Evolutionary conservation across 805 yeast genomes (phyloP).

Genomic region (Candida xiaguanensis): DNA sequence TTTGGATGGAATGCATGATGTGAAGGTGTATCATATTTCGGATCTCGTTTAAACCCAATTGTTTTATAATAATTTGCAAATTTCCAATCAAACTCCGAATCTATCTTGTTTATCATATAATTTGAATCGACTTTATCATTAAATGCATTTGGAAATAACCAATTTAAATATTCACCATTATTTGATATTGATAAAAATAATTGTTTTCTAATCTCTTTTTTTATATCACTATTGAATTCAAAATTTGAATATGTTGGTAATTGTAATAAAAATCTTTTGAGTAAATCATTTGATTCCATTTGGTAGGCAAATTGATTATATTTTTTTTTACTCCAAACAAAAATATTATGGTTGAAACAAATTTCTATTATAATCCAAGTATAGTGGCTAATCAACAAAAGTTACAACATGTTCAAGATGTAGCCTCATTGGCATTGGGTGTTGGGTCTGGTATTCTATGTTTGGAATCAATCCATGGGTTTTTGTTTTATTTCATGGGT

Average conservation of each 20-base stretch:
- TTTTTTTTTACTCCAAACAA: no score
- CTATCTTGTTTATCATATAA: constrained; percentile 15
- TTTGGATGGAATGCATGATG: constrained; percentile 50
- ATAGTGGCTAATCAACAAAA: constrained; percentile 28
- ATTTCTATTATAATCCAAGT: constrained; percentile 22
- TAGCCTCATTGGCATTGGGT: constrained; percentile 35
- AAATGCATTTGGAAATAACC: constrained; percentile 33
- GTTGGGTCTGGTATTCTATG: constrained; percentile 39
- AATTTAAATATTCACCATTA: constrained; percentile 28
- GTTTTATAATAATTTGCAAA: constrained; percentile 25
- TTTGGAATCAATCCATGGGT: constrained; percentile 33
- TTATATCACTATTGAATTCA: constrained; percentile 20
- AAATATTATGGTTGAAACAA: constrained; percentile 4
- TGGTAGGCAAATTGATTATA: constrained; percentile 1
- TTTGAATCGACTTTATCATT: constrained; percentile 2
- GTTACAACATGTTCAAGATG: constrained; percentile 32
- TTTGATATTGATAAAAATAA: constrained; percentile 29
- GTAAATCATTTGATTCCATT: constrained; percentile 8
- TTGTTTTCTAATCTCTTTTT: constrained; percentile 25
- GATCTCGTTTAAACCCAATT: constrained; percentile 13
- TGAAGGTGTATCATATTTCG: constrained; percentile 19
- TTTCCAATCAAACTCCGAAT: constrained; percentile 29
- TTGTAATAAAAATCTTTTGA: constrained; percentile 31
- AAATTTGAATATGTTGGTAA: constrained; percentile 28
- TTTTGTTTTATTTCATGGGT: constrained; percentile 32